Evolutionary conservation across 495 filamentous ascomycete species (phyloP), one percentile per base, ranked within the genome.

Genomic region (Aspergillus heteromorphus): DNA sequence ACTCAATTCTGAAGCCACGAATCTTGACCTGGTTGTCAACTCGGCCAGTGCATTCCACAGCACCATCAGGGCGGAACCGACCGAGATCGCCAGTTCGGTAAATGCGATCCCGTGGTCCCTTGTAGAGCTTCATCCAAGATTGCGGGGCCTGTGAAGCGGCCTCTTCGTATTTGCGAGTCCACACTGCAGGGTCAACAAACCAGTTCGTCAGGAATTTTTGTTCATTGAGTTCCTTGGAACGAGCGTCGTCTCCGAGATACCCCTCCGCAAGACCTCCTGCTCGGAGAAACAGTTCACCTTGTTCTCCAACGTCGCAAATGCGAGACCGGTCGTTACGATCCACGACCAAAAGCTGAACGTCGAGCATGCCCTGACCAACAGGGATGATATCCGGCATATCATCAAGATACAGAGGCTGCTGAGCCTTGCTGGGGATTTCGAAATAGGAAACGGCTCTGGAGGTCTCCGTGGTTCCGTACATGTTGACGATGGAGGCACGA

Each of bases 11-110:
- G 76, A 97, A 97, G 5, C 92, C 92, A 48, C 92, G 86, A 57
- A 97, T 95, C 74, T 97, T 97, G 65, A 96, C 87, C 61, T 97
- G 93, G 60, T 89, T 81, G 63, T 98, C 93, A 9, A 83, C 87
- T 47, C 93, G 83, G 17, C 92, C 92, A 21, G 82, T 79, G 60
- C 82, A 87, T 57, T 87, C 86, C 25, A 88, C 84, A 58, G 86
- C 83, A 36, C 92, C 93, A 47, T 85, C 79, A 4, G 83, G 79
- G 36, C 82, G 81, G 57, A 89, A 95, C 14, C 84, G 72, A 9
- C 90, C 91, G 2, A 96, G 73, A 67, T 95, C 90, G 21, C 90
- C 91, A 29, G 83, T 90, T 6, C 87, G 74, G 65, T 98, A 97
- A 27, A 98, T 68, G 16, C 93, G 77, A 71, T 98, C 92, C 55